Conservation (phyloP, 1,139 yeast species). For the Saccharomyces hybrid region DNA sequence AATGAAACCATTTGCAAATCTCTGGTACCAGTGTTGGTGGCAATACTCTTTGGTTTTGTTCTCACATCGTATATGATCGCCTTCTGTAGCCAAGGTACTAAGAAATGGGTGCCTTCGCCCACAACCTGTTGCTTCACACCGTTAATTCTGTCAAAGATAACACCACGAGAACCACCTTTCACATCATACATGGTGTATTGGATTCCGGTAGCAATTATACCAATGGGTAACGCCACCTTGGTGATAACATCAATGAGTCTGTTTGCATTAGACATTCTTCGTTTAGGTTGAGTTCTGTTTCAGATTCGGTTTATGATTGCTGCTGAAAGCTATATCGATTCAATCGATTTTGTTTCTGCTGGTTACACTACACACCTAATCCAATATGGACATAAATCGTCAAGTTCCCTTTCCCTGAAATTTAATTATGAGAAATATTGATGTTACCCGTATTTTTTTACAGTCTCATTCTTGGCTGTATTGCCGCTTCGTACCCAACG, state of each 20-base stretch:
- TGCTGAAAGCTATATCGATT: neutral
- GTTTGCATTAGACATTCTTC: neutral
- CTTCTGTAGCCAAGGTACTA: slow-evolving; percentile 92
- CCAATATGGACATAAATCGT: neutral
- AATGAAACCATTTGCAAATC: slow-evolving; percentile 93
- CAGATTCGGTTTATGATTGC: neutral
- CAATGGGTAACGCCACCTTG: slow-evolving; percentile 60
- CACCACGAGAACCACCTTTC: slow-evolving; percentile 92
- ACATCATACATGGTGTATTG: slow-evolving; percentile 85
- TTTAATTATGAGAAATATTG: neutral
- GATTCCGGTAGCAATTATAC: slow-evolving; percentile 56
- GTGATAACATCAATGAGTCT: slow-evolving; percentile 24
- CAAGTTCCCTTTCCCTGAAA: neutral
- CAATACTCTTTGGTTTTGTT: slow-evolving; percentile 85
- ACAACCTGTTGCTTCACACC: slow-evolving; percentile 84
- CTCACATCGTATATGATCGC: slow-evolving; percentile 88
- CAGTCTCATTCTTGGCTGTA: neutral
- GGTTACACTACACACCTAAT: no score
- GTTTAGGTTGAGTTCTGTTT: no score
- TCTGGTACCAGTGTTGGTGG: slow-evolving; percentile 94
- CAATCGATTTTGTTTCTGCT: neutral
- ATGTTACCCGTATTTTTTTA: no score
- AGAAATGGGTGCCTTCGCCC: slow-evolving; percentile 96
- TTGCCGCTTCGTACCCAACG: neutral
- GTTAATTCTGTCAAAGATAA: slow-evolving; percentile 80